phyloP scores from a whole-genome alignment of 2,329 filamentous ascomycete species.

The Sporothrix dimorphospora region DNA sequence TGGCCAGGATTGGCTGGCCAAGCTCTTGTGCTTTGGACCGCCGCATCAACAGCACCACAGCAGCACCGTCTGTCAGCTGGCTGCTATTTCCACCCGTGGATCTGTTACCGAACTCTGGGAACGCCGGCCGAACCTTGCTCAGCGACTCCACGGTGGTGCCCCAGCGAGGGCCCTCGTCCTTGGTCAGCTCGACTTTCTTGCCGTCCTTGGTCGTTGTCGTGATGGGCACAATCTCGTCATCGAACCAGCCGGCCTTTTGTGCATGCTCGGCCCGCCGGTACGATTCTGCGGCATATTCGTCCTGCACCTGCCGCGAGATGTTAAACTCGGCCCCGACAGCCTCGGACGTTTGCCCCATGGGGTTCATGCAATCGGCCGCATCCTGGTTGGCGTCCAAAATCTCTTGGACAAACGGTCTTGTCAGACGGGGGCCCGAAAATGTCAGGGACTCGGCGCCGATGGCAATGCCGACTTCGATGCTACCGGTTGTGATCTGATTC shows the following conservation, averaged over 20 bases:
- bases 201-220: slow-evolving; percentile 79
- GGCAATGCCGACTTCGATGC: slow-evolving; percentile 85
- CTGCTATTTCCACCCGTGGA: slow-evolving; percentile 93
- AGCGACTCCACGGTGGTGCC: slow-evolving; percentile 85
- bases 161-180: slow-evolving; percentile 87
- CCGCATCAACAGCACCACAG: slow-evolving; percentile 91
- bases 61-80: slow-evolving; percentile 92
- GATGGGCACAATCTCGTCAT: slow-evolving; percentile 93
- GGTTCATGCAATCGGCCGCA: slow-evolving; percentile 81
- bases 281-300: slow-evolving; percentile 82
- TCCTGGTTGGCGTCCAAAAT: slow-evolving; percentile 74
- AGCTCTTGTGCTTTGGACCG: slow-evolving; percentile 84
- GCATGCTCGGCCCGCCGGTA: slow-evolving; percentile 85
- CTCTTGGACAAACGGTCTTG: slow-evolving; percentile 74
- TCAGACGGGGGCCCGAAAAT: slow-evolving; percentile 68
- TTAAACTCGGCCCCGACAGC: slow-evolving; percentile 92
- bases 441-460: slow-evolving; percentile 91
- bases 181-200: slow-evolving; percentile 78
- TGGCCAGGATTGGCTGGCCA: slow-evolving; percentile 87
- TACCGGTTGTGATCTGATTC: slow-evolving; percentile 76
- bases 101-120: slow-evolving; percentile 83
- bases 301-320: slow-evolving; percentile 77
- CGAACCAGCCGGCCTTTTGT: slow-evolving; percentile 88
- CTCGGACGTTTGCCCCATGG: slow-evolving; percentile 98
- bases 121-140: slow-evolving; percentile 83